These are phyloP conservation scores for Ogataea wickerhamii DNA, from an alignment of 805 yeast genomes.

Conservation along the genomic window DNA sequence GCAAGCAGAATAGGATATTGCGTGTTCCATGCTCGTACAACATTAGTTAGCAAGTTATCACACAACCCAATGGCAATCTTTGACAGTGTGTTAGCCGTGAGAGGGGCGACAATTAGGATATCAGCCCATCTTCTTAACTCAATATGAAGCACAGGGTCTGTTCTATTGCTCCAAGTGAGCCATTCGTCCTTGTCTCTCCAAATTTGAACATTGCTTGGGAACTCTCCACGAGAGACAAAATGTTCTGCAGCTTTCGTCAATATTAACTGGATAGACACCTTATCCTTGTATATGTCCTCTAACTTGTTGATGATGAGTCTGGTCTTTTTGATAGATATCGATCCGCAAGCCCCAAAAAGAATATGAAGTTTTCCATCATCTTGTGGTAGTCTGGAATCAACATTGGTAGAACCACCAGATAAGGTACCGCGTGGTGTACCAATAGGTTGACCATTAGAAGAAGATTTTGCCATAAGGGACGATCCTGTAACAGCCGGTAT, in stretches of 20 bases:
- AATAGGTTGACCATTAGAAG: conserved; percentile 1
- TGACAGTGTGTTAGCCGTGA: conserved; percentile 55
- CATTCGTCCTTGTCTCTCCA: conserved; percentile 62
- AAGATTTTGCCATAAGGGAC: conserved; percentile 5
- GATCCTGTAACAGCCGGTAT: not conserved
- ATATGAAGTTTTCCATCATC: conserved; percentile 56
- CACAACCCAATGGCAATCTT: conserved; percentile 56
- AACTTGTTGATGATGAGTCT: conserved; percentile 50
- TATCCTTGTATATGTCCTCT: conserved; percentile 50
- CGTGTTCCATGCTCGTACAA: conserved; percentile 59
- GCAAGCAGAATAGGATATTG: conserved; percentile 54
- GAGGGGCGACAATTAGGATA: conserved; percentile 51
- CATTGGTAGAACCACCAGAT: conserved; percentile 11
- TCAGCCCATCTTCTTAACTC: conserved; percentile 63
- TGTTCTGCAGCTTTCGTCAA: conserved; percentile 51
- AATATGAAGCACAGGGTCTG: conserved; percentile 59
- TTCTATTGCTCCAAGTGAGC: conserved; percentile 48
- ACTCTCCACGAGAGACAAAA: conserved; percentile 45
- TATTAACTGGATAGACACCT: conserved; percentile 51
- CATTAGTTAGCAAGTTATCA: conserved; percentile 56
- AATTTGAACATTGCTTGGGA: conserved; percentile 44
- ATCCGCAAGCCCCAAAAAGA: conserved; percentile 57
- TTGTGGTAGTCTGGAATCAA: conserved; percentile 40
- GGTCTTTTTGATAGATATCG: conserved; percentile 49
- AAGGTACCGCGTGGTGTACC: not conserved